Conservation (phyloP, 1,284 basidiomycete genomes). For the Inonotus obliquus region DNA sequence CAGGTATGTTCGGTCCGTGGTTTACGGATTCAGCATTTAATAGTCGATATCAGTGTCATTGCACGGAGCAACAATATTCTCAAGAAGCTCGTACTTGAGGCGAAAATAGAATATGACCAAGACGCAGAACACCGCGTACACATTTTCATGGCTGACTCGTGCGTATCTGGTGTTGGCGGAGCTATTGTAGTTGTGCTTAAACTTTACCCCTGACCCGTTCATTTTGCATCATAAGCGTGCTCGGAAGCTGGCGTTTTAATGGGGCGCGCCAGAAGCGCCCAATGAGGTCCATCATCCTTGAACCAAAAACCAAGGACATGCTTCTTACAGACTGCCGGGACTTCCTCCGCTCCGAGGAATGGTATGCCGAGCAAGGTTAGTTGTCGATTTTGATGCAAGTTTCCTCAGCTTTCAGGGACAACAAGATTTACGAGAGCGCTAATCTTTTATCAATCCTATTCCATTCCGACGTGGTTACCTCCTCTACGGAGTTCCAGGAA, state of each 20-base stretch:
- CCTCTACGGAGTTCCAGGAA: conserved; percentile 78
- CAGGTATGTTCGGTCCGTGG: conserved; percentile 43
- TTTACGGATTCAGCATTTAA: conserved; percentile 11
- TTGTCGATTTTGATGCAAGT: conserved; percentile 19
- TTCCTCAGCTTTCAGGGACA: neutral
- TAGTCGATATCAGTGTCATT: conserved; percentile 54
- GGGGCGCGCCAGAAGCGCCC: conserved; percentile 81
- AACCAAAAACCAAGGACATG: conserved; percentile 84
- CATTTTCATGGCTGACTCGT: conserved; percentile 84
- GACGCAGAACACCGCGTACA: conserved; percentile 84
- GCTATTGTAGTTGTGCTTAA: neutral
- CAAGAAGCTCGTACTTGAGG: conserved; percentile 78
- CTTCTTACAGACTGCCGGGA: conserved; percentile 79
- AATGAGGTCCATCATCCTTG: conserved; percentile 84
- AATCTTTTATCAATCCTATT: conserved; percentile 35
- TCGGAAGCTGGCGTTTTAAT: conserved; percentile 79
- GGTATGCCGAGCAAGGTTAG: conserved; percentile 81
- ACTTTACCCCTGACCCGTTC: conserved; percentile 3
- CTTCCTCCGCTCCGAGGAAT: conserved; percentile 77
- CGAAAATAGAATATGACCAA: conserved; percentile 81
- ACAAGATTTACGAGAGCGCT: neutral
- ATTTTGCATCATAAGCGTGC: conserved; percentile 41
- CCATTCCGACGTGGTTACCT: conserved; percentile 84
- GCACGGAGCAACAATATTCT: conserved; percentile 81
- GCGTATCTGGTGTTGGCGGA: conserved; percentile 31